Evolutionary conservation across 1,284 basidiomycete genomes (phyloP), one percentile per base, ranked within the genome.

Genomic region (Ceraceosorus guamensis): DNA sequence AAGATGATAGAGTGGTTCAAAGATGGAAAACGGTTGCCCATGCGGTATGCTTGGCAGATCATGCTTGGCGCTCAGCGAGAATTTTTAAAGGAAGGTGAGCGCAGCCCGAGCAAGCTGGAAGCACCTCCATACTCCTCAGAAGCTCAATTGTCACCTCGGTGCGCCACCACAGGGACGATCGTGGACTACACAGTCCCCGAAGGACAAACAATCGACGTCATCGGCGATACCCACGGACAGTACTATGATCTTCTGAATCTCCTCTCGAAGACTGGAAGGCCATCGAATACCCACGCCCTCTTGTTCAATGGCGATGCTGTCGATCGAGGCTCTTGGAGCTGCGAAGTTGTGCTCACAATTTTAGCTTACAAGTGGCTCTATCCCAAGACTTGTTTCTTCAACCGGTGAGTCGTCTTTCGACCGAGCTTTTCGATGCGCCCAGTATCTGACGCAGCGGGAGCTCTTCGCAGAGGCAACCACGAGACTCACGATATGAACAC

Each of bases 311-410:
- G 73, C 50, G 63, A 66, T 60, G 66, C 67, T 63, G 95, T 98
- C 44, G 95, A 99, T 77, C 85, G 95, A 60, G 95, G 93, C 13
- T 91, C 88, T 35, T 96, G 92, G 92, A 90, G 89, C 8, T 87
- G 96, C 58, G 95, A 99, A 79, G 92, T 97, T 56, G 91, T 92
- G 54, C 78, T 98, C 60, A 88, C 88, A 7, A 85, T 92, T 2
- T 89, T 98, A 73, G 90, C 92, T 5, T 96, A 88, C 80, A 98
- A 98, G 82, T 98, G 92, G 68, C 65, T 74, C 49, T 73, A 70
- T 60, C 72, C 73, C 35, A 57, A 65, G 47, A 70, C 66, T n/a
- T 70, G 67, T 3, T 62, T 74, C 32, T 57, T 75, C 51, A 74
- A 74, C 61, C 96, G 93, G 24, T 24, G 24, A 24, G 24, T 24